phyloP scores from a whole-genome alignment of 768 basidiomycete species.

The Atractiella rhizophila region DNA sequence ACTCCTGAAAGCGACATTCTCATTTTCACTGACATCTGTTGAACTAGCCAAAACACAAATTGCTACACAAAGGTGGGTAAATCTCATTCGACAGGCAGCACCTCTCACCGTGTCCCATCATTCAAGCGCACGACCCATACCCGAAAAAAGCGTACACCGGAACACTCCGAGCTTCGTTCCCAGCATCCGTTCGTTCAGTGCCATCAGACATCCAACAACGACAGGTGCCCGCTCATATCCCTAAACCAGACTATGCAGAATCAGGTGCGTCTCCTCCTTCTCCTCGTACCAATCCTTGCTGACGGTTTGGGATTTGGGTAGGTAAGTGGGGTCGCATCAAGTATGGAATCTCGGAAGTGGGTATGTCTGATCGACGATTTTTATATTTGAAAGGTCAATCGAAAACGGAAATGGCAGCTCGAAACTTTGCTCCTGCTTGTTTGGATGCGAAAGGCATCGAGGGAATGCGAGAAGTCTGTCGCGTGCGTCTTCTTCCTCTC shows the following conservation, averaged over 20 bases:
- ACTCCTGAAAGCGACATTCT: too few relatives aligned
- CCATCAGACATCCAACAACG: too few relatives aligned
- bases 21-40: background rate
- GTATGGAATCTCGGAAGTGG: too few relatives aligned
- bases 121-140: conserved; percentile 10
- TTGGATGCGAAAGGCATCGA: conserved; percentile 57
- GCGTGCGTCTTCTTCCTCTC: conserved; percentile 30
- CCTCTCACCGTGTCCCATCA: background rate
- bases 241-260: conserved; percentile 64
- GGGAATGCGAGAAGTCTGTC: conserved; percentile 65
- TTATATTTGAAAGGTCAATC: conserved; percentile 8
- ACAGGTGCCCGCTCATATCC: conserved; percentile 54
- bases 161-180: conserved; percentile 21
- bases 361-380: too few relatives aligned
- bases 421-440: conserved; percentile 31
- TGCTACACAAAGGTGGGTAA: background rate
- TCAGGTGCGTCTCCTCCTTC: conserved; percentile 29
- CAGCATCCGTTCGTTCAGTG: conserved; percentile 59
- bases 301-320: background rate
- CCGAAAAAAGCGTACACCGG: conserved; percentile 18
- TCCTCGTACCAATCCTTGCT: conserved; percentile 11
- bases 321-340: conserved; percentile 9
- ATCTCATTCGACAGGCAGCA: background rate
- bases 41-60: conserved; percentile 18
- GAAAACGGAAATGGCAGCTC: conserved; percentile 30